These are phyloP conservation scores for Asterionellopsis glacialis DNA, from an alignment of 108 stramenopile species.

Conservation along the genomic window DNA sequence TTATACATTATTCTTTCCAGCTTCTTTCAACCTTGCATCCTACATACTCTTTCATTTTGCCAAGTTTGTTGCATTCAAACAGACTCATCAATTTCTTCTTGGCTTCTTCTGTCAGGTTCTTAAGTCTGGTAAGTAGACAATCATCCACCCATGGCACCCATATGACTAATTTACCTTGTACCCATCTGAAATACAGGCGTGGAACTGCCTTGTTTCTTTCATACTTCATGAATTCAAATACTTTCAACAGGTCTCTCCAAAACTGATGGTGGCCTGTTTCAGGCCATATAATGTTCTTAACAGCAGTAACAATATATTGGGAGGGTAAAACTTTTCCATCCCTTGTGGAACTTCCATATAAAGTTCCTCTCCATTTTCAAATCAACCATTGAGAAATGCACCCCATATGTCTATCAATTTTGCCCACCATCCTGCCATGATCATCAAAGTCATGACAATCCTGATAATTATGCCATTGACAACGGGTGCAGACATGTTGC, in stretches of 20 bases:
- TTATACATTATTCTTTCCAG: neutral
- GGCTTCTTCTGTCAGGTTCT: slow-evolving; percentile 5
- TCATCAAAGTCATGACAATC: slow-evolving; percentile 13
- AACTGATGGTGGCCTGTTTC: slow-evolving; percentile 32
- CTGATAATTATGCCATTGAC: slow-evolving; percentile 19
- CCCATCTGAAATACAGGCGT: slow-evolving; percentile 27
- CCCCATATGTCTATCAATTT: slow-evolving; percentile 6
- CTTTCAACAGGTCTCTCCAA: slow-evolving; percentile 13
- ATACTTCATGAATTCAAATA: neutral
- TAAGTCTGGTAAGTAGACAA: slow-evolving; percentile 9
- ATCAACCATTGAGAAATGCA: no score
- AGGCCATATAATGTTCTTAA: slow-evolving; percentile 25
- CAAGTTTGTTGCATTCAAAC: slow-evolving; percentile 28
- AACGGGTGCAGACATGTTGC: slow-evolving; percentile 28
- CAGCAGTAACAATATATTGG: slow-evolving; percentile 6
- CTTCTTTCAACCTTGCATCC: slow-evolving; percentile 27
- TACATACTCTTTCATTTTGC: slow-evolving; percentile 30
- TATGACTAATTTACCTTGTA: slow-evolving; percentile 9
- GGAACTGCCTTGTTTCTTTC: slow-evolving; percentile 17
- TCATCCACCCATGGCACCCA: slow-evolving; percentile 38
- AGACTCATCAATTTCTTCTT: slow-evolving; percentile 7
- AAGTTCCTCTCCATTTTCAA: no score
- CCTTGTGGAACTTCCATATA: slow-evolving; percentile 19
- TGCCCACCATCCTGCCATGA: slow-evolving; percentile 22
- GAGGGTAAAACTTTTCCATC: slow-evolving; percentile 7